These are phyloP conservation scores for Artemisia argyi DNA, from an alignment of 129 eudicot genomes.

Conservation along the genomic window DNA sequence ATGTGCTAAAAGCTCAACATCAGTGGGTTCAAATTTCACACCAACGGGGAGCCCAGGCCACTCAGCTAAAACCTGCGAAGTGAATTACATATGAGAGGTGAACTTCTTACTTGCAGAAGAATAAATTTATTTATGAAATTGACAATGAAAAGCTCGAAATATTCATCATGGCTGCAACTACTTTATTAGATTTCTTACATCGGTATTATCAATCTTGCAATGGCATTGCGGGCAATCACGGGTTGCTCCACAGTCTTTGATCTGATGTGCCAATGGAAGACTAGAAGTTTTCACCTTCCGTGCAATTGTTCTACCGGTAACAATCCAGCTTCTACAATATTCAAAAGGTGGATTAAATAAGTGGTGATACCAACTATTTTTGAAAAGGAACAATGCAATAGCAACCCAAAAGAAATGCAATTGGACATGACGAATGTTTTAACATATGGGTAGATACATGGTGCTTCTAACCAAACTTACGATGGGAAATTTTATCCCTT, in stretches of 20 bases:
- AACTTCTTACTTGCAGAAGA: slow-evolving; percentile 2
- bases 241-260: slow-evolving; percentile 74
- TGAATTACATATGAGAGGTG: slow-evolving; percentile 3
- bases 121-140: background rate
- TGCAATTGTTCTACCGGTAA: slow-evolving; percentile 64
- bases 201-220: slow-evolving; percentile 60
- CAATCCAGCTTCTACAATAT: slow-evolving; percentile 72
- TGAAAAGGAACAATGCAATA: background rate
- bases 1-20: slow-evolving; percentile 73
- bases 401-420: background rate
- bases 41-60: slow-evolving; percentile 97
- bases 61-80: slow-evolving; percentile 54
- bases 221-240: slow-evolving; percentile 83
- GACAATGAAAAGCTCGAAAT: background rate
- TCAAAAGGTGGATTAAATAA: slow-evolving; percentile 4
- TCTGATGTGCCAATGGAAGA: slow-evolving; percentile 45
- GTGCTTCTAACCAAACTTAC: no score
- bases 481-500: no score
- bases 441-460: no score
- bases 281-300: slow-evolving; percentile 66
- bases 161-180: slow-evolving; percentile 5
- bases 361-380: slow-evolving; percentile 17
- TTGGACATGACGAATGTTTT: no score
- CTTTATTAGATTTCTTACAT: slow-evolving; percentile 55
- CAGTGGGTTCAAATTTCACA: slow-evolving; percentile 92